Evolutionary conservation across 176 grass and related monocot species (phyloP), one percentile per base, ranked within the genome.

Genomic region (Oryza officinalis): DNA sequence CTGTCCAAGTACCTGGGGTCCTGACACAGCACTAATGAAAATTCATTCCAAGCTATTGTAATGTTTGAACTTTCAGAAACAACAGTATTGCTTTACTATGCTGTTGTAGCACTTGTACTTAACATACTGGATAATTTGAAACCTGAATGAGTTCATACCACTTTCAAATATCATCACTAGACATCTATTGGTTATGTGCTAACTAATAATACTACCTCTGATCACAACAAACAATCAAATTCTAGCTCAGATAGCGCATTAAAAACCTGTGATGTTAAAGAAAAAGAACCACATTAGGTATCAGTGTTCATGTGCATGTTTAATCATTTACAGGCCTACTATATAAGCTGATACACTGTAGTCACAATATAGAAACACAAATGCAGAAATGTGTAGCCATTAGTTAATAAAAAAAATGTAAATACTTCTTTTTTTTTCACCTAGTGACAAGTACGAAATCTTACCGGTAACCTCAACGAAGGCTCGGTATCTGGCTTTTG

Each of bases 401-500:
- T 25, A 54, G 47, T 47, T 76, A 67, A 41, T 60, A 25, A 78
- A 80, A 57, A 20, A 23, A 75, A 65, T 13, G 61, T 12, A 74
- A 61, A 41, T 38, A 8, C 71, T 25, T 67, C 46, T 37, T 32
- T 31, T 70, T 91, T 67, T 44, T 54, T 59, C 6, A 32, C 28
- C n/a, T n/a, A 79, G 22, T 49, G 5, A 83, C 46, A 63, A 74
- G 37, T 43, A 32, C 81, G 54, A 27, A 72, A 80, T 44, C 84
- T 86, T 92, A 98, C 96, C 65, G 83, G 82, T 87, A 94, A 86
- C 71, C 89, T 81, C 87, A 91, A 80, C 22, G 89, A 89, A 78
- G 89, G 85, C 43, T 94, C 87, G 44, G 87, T 46, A 67, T 90
- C 89, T 88, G 91, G 80, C 69, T 88, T 89, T 70, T 78, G 83